Percentiles rank a stretch among this genome's conserved stretches.
Conservation (phyloP, 2,329 filamentous ascomycete species). For the Grosmannia serpens region DNA sequence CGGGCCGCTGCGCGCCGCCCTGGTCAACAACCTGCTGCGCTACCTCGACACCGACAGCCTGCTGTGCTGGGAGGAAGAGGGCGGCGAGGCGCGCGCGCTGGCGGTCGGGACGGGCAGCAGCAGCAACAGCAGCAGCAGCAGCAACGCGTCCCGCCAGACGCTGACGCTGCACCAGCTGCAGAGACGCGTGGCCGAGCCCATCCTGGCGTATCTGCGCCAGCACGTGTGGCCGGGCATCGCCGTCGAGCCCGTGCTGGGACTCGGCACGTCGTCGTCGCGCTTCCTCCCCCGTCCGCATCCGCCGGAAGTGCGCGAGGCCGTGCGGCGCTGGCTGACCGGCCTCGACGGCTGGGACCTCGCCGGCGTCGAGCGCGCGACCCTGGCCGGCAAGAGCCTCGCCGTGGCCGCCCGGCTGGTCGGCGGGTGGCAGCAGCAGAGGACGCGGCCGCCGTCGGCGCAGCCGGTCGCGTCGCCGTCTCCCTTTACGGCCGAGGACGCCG, state of each 20-base stretch:
- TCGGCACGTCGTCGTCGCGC: conserved; percentile 45
- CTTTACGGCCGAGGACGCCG: conserved; percentile 78
- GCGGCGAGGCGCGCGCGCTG: conserved; percentile 27
- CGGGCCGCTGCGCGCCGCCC: conserved; percentile 45
- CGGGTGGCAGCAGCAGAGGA: conserved; percentile 61
- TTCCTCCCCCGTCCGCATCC: conserved; percentile 68
- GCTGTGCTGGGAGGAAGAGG: conserved; percentile 69
- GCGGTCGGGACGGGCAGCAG: too few relatives aligned
- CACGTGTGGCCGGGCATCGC: conserved; percentile 75
- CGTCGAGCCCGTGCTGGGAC: conserved; percentile 63
- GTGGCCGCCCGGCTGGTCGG: conserved; percentile 64
- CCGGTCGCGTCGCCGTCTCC: conserved; percentile 14
- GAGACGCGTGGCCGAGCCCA: conserved; percentile 53
- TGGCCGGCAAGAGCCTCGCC: conserved; percentile 80
- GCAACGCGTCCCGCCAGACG: conserved; percentile 6
- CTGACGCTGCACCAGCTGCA: conserved; percentile 59
- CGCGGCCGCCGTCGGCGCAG: conserved; percentile 16
- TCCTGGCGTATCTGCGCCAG: conserved; percentile 59
- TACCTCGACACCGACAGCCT: conserved; percentile 90
- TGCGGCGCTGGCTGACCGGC: conserved; percentile 64
- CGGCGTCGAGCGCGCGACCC: conserved; percentile 68
- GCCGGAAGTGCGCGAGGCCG: conserved; percentile 61
- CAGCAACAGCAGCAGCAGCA: too few relatives aligned
- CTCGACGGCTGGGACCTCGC: conserved; percentile 74
- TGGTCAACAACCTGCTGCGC: conserved; percentile 60